A percentile compares a stretch with the other conserved stretches of the same genome.
Evolutionary conservation across 176 grass and related monocot genomes (phyloP).

Genomic region (Oryza coarctata): DNA sequence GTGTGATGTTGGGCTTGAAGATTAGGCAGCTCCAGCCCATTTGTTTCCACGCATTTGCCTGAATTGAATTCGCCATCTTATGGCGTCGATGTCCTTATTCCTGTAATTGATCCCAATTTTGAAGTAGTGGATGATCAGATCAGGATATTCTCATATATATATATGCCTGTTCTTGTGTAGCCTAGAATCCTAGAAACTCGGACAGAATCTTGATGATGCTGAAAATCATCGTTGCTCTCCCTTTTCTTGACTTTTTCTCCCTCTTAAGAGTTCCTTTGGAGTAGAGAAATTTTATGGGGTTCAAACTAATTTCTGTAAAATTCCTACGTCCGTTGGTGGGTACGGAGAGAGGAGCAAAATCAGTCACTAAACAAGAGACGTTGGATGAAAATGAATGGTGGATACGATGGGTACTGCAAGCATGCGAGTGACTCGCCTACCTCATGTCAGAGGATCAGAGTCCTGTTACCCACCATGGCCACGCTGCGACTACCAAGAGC

Average conservation of each 20-base stretch:
- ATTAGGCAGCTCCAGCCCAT: constrained; percentile 37
- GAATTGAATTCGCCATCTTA: constrained; percentile 16
- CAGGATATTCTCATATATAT: constrained; percentile 33
- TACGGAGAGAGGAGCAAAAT: no score
- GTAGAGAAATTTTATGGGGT: no score
- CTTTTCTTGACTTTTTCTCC: background rate
- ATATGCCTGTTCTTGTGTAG: constrained; percentile 18
- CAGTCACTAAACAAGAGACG: background rate
- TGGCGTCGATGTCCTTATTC: background rate
- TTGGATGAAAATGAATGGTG: background rate
- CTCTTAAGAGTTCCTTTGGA: background rate
- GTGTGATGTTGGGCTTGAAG: constrained; percentile 43
- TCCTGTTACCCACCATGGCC: constrained; percentile 8
- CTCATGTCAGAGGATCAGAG: no score
- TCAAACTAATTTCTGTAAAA: no score
- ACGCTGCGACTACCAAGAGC: constrained; percentile 35
- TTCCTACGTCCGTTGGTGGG: no score
- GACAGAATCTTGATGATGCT: background rate
- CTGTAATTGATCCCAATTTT: constrained; percentile 59
- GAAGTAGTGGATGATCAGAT: constrained; percentile 38
- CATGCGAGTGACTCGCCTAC: background rate
- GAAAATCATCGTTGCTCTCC: constrained; percentile 5
- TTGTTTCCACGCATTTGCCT: constrained; percentile 33
- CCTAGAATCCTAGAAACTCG: background rate
- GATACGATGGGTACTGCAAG: background rate